Evolutionary conservation across 306 rosid species (phyloP), one percentile per base, ranked within the genome.

Genomic region (Begonia loranthoides): DNA sequence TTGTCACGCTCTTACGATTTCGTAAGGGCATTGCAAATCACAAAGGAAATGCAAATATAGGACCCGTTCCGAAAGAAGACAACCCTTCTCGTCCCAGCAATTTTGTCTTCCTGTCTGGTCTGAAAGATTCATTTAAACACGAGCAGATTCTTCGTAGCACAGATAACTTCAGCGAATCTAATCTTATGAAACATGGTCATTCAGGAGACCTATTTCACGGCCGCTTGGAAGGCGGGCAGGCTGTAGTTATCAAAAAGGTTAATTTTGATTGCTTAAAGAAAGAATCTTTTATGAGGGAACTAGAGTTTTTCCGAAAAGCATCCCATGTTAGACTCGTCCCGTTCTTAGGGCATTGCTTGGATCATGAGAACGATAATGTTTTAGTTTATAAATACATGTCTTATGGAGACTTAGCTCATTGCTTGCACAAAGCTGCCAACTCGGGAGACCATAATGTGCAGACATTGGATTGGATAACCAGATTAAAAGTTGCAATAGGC

Each of bases 401-500:
- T 47, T 71, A 92, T 56, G 75, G 87, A 64, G 99, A 92, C 72
- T 77, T 92, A 74, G 80, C 78, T 50, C 67, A 58, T 70, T 80
- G 88, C 58, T 79, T 86, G 82, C 94, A 86, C 60, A 69, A 61
- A 43, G 67, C 59, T 36, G 50, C 57, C 10, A 62, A 57, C 54
- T 38, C 63, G 52, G 63, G 41, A 17, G 79, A 85, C 55, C 79
- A 64, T 12, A 69, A 69, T 33, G 59, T 62, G 33, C 76, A 63
- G 61, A 83, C 94, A 52, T 56, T 83, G 45, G 99, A 92, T 76
- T 92, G 99, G 99, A 92, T 92, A 63, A 92, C 94, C 14, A 78
- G 99, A 70, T 59, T 80, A 66, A 92, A 92, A 75, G 80, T 92
- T 51, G 99, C 99, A 55, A 80, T 58, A 12, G 99, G 94, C 61